A percentile compares a stretch with the other conserved stretches of the same genome.
Evolutionary conservation across 495 filamentous ascomycete species (phyloP).

Genomic region (Penicillium dipodomyicola): DNA sequence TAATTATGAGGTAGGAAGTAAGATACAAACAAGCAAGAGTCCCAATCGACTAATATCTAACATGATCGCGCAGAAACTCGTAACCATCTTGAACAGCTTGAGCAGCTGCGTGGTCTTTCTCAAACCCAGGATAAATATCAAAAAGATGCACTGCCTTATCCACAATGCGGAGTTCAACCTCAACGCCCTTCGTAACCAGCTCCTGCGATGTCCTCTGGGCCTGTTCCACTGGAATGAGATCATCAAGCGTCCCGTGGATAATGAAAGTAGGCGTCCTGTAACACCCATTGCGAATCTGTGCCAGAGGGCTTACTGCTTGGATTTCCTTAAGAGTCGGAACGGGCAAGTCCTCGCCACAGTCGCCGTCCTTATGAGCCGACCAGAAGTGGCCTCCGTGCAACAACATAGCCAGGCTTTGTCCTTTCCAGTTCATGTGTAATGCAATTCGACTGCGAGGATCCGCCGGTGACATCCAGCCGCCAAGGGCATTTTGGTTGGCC

Average conservation of each 20-base stretch:
- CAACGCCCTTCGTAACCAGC: slow-evolving; percentile 26
- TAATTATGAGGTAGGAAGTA: too few species aligned
- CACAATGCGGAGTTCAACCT: slow-evolving; percentile 28
- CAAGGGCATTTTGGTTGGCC: background rate
- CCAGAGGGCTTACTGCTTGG: slow-evolving; percentile 30
- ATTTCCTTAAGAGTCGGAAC: slow-evolving; percentile 26
- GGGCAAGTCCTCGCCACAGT: slow-evolving; percentile 1
- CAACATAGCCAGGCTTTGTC: slow-evolving; percentile 36
- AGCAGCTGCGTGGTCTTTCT: background rate
- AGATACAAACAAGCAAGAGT: background rate
- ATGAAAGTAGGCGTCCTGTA: slow-evolving; percentile 47
- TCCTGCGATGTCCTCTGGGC: slow-evolving; percentile 26
- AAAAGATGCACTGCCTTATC: slow-evolving; percentile 34
- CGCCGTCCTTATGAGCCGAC: background rate
- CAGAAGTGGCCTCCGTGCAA: slow-evolving; percentile 21
- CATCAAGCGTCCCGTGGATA: slow-evolving; percentile 45
- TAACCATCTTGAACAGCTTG: background rate
- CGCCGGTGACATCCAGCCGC: background rate
- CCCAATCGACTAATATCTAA: background rate
- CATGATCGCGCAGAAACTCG: background rate
- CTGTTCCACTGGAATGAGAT: slow-evolving; percentile 45
- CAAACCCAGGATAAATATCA: slow-evolving; percentile 17
- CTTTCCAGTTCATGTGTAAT: slow-evolving; percentile 45
- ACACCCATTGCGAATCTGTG: slow-evolving; percentile 32
- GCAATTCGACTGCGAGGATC: slow-evolving; percentile 39